phyloP scores from a whole-genome alignment of 2,329 filamentous ascomycete genomes.

The Paraconiothyrium brasiliense region DNA sequence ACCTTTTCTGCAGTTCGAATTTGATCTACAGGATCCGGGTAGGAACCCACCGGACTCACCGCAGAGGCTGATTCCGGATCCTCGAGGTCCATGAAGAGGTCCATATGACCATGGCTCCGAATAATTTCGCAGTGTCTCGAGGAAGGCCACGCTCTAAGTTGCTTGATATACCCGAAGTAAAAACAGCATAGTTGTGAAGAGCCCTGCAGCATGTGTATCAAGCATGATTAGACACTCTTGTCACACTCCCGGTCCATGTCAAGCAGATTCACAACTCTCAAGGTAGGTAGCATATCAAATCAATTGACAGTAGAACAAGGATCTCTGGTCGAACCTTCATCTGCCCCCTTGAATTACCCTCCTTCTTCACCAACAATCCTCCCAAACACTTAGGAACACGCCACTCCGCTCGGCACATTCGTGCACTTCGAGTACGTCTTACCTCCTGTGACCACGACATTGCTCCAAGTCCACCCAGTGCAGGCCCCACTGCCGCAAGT shows the following conservation, averaged over 20 bases:
- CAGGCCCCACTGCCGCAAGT: conserved; percentile 62
- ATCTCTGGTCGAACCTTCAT: background rate
- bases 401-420: background rate
- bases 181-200: background rate
- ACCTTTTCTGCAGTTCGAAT: background rate
- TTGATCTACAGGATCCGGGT: background rate
- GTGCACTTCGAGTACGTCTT: conserved; percentile 6
- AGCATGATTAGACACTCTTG: background rate
- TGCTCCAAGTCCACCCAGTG: conserved; percentile 38
- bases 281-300: background rate
- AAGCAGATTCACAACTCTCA: background rate
- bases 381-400: background rate
- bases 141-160: background rate
- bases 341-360: background rate
- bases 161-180: background rate
- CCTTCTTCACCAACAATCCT: background rate
- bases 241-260: background rate
- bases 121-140: background rate
- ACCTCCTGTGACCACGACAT: conserved; percentile 3
- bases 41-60: background rate
- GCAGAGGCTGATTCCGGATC: background rate
- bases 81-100: background rate
- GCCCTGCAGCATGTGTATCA: background rate
- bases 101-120: background rate
- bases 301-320: background rate